These are phyloP conservation scores for Ambrosiella beaveri DNA, from an alignment of 2,329 filamentous ascomycete species.

Conservation along the genomic window DNA sequence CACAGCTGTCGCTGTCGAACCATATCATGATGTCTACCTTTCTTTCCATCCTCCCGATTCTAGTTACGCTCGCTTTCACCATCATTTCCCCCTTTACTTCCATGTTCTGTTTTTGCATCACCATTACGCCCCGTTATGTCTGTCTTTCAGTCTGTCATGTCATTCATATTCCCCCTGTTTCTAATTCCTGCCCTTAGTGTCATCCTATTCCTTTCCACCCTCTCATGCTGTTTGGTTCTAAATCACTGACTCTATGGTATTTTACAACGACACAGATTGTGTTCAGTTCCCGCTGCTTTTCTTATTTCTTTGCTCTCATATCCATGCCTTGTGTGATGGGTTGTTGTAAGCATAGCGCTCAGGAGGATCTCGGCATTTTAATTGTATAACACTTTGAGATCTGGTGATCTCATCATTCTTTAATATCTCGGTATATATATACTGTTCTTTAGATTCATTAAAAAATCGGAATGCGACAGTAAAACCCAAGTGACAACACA, in stretches of 20 bases:
- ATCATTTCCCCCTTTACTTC: neutral
- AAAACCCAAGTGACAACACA: neutral
- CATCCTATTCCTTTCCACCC: neutral
- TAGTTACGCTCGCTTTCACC: neutral
- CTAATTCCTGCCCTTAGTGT: neutral
- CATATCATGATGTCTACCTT: neutral
- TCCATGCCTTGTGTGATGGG: neutral
- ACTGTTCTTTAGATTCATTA: neutral
- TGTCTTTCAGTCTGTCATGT: neutral
- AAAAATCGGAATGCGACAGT: neutral
- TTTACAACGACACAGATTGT: neutral
- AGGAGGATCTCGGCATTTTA: constrained; percentile 9
- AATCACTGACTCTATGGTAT: neutral
- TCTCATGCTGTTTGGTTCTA: neutral
- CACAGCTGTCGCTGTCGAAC: neutral
- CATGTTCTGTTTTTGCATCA: neutral
- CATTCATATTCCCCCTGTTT: neutral
- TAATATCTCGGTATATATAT: neutral
- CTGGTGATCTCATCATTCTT: neutral
- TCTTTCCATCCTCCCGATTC: neutral
- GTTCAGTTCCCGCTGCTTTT: neutral
- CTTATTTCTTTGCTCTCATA: constrained; percentile 1
- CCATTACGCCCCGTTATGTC: neutral
- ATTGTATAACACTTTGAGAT: constrained; percentile 10
- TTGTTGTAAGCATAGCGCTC: constrained; percentile 12